phyloP scores from a whole-genome alignment of 768 basidiomycete species.

The Boletus sp. region DNA sequence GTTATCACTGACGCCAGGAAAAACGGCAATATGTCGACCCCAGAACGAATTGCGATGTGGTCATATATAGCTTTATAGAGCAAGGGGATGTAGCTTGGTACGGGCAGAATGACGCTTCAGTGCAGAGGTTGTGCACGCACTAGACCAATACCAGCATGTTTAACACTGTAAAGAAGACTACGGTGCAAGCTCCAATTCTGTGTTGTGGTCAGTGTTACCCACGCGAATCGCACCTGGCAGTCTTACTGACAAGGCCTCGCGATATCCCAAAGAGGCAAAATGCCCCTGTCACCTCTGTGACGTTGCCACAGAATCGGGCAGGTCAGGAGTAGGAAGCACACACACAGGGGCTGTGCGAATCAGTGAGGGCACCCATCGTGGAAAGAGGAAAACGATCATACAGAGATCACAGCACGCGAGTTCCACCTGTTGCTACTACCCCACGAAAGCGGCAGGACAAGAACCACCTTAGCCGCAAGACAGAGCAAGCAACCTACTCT shows the following conservation, averaged over 20 bases:
- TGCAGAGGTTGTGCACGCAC: neutral
- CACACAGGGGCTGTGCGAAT: too few species aligned
- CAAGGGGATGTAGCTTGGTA: conserved; percentile 17
- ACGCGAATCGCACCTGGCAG: neutral
- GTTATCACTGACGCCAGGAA: conserved; percentile 15
- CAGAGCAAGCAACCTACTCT: conserved; percentile 15
- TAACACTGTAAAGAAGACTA: conserved; percentile 16
- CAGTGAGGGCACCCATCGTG: too few species aligned
- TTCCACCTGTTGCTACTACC: too few species aligned
- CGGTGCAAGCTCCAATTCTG: conserved; percentile 9
- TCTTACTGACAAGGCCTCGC: conserved; percentile 10
- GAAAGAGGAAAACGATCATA: too few species aligned
- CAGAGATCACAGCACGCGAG: too few species aligned
- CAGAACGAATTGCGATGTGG: conserved; percentile 21
- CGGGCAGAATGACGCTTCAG: neutral
- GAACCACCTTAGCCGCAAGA: conserved; percentile 7
- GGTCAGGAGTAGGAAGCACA: conserved; percentile 4
- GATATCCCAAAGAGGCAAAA: conserved; percentile 7
- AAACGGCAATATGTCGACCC: conserved; percentile 23
- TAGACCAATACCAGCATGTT: conserved; percentile 6
- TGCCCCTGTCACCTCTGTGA: conserved; percentile 8
- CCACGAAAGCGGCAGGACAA: too few species aligned
- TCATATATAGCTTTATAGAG: conserved; percentile 19
- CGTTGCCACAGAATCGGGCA: conserved; percentile 8
- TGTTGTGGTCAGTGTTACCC: neutral